Evolutionary conservation across 1,284 basidiomycete genomes (phyloP).

Genomic region (Irpex rosettiformis): DNA sequence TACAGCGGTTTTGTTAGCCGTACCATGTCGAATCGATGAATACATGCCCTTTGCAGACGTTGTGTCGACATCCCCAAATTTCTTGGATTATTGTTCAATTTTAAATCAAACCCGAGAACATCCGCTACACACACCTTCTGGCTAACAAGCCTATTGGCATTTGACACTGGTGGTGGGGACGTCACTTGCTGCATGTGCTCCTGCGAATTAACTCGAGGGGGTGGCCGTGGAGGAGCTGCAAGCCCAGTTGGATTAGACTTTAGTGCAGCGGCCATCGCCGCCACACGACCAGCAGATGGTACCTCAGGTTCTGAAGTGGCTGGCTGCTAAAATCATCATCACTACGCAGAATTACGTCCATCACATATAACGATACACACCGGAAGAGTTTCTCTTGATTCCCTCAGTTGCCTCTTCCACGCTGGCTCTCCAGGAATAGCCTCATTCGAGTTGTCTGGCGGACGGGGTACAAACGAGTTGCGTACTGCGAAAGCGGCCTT

Average conservation of each 20-base stretch:
- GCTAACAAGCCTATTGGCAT: conserved; percentile 17
- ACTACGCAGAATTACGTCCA: background rate
- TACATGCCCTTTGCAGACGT: conserved; percentile 50
- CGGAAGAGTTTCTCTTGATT: conserved; percentile 1
- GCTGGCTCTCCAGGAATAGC: conserved; percentile 2
- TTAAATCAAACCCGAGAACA: background rate
- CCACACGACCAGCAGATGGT: conserved; percentile 25
- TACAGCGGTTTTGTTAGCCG: conserved; percentile 36
- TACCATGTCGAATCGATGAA: conserved; percentile 41
- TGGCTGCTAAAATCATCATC: conserved; percentile 5
- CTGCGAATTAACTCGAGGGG: conserved; percentile 18
- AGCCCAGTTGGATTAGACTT: conserved; percentile 11
- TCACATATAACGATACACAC: conserved; percentile 3
- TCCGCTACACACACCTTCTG: conserved; percentile 27
- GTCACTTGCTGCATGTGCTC: conserved; percentile 9
- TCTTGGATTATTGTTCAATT: conserved; percentile 31
- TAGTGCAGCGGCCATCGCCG: conserved; percentile 28
- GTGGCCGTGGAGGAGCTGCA: conserved; percentile 21
- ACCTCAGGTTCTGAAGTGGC: conserved; percentile 9
- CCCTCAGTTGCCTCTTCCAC: conserved; percentile 8
- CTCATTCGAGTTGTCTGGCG: background rate
- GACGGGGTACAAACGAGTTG: conserved; percentile 5
- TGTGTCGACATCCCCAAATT: conserved; percentile 57
- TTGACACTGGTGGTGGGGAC: conserved; percentile 5
- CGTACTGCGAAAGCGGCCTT: conserved; percentile 4